phyloP scores from a whole-genome alignment of 1,139 yeast species.

The Kodamaea derodonti region DNA sequence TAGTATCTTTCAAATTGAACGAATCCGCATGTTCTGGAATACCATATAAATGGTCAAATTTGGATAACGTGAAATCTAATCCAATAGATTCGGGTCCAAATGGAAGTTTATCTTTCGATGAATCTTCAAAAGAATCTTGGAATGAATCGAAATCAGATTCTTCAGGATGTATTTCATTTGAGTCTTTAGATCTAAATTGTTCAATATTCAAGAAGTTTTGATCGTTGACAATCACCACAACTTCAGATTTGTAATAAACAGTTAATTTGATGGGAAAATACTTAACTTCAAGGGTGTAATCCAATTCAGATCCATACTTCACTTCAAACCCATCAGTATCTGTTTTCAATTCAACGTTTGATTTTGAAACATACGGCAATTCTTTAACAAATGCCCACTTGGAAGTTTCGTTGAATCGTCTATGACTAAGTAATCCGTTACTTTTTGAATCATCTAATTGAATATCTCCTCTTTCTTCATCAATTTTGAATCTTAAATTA shows the following conservation, averaged over 20 bases:
- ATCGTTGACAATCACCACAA: conserved; percentile 62
- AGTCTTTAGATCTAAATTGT: conserved; percentile 54
- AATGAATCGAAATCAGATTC: conserved; percentile 60
- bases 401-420: conserved; percentile 59
- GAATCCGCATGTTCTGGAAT: conserved; percentile 94
- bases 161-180: conserved; percentile 41
- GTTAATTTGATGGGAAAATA: conserved; percentile 52
- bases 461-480: conserved; percentile 43
- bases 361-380: conserved; percentile 7
- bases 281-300: conserved; percentile 37
- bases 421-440: conserved; percentile 22
- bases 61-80: conserved; percentile 64
- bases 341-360: conserved; percentile 10
- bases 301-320: conserved; percentile 36
- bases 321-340: conserved; percentile 23
- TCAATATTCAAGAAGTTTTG: conserved; percentile 71
- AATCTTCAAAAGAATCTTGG: conserved; percentile 58
- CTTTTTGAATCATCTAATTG: conserved; percentile 9
- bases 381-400: conserved; percentile 50
- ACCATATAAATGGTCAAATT: conserved; percentile 70
- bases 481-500: conserved; percentile 56
- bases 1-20: conserved; percentile 67
- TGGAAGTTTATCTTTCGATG: conserved; percentile 56
- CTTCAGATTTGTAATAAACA: conserved; percentile 39
- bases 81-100: conserved; percentile 92